These are phyloP conservation scores for Cairneyella variabilis DNA, from an alignment of 495 filamentous ascomycete species.

Conservation along the genomic window DNA sequence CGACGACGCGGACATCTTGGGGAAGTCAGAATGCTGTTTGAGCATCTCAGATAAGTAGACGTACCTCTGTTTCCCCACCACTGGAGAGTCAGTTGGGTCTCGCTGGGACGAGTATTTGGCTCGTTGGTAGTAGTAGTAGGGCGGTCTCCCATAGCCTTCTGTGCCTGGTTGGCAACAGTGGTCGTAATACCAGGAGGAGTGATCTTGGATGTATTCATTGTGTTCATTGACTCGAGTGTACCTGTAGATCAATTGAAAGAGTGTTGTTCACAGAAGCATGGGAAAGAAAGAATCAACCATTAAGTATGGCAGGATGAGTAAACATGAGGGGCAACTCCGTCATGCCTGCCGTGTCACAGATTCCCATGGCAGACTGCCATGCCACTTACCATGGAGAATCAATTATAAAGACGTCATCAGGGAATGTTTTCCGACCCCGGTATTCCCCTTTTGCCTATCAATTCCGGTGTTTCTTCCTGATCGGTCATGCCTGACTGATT, in stretches of 20 bases:
- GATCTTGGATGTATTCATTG: slow-evolving; percentile 6
- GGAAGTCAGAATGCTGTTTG: background rate
- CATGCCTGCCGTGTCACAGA: background rate
- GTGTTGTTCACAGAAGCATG: background rate
- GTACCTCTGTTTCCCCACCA: slow-evolving; percentile 27
- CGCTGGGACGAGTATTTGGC: background rate
- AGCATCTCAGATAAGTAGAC: background rate
- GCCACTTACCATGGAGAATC: background rate
- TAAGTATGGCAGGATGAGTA: background rate
- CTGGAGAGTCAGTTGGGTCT: slow-evolving; percentile 9
- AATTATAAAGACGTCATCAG: background rate
- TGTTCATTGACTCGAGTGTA: background rate
- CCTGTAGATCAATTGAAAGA: background rate
- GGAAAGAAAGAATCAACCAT: background rate
- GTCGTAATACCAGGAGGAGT: slow-evolving; percentile 12
- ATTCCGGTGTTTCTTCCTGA: no score
- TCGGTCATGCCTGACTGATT: no score
- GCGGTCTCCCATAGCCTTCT: slow-evolving; percentile 10
- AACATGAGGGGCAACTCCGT: background rate
- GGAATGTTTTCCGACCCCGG: background rate
- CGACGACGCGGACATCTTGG: slow-evolving; percentile 9
- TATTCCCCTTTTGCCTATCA: no score
- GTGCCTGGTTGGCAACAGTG: slow-evolving; percentile 10
- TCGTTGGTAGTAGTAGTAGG: slow-evolving; percentile 11
- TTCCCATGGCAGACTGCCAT: background rate